A percentile compares a stretch with the other conserved stretches of the same genome.
Conservation (phyloP, 83 land plant species). For the Picea engelmannii region DNA sequence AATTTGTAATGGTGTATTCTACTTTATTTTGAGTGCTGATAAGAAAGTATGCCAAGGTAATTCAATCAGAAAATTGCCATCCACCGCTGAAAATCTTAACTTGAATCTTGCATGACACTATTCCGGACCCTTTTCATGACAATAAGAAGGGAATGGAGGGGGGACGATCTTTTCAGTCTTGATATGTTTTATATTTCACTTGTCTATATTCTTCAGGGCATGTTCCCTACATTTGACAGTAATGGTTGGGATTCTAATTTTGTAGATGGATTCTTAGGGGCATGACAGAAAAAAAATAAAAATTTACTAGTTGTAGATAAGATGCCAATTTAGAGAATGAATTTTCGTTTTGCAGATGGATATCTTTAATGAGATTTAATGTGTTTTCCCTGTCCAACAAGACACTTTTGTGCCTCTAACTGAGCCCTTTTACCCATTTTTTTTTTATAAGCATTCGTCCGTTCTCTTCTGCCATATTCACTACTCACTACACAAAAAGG, state of each 20-base stretch:
- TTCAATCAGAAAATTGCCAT: slow-evolving; percentile 23
- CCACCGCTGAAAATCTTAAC: slow-evolving; percentile 23
- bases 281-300: slow-evolving; percentile 21
- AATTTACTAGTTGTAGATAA: slow-evolving; percentile 28
- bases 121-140: slow-evolving; percentile 26
- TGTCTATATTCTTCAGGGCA: slow-evolving; percentile 19
- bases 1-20: not conserved
- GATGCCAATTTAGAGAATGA: slow-evolving; percentile 21
- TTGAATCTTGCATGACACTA: slow-evolving; percentile 25
- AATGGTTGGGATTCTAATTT: slow-evolving; percentile 31
- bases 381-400: slow-evolving; percentile 20
- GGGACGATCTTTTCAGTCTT: slow-evolving; percentile 25
- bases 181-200: slow-evolving; percentile 40
- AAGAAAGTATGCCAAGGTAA: slow-evolving; percentile 31
- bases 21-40: slow-evolving; percentile 41
- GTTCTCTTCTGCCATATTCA: no score
- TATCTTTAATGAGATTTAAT: slow-evolving; percentile 21
- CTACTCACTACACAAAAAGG: no score
- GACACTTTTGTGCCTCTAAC: slow-evolving; percentile 8
- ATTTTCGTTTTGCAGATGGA: slow-evolving; percentile 30
- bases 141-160: slow-evolving; percentile 14
- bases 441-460: not conserved
- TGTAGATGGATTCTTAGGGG: slow-evolving; percentile 35
- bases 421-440: slow-evolving; percentile 28
- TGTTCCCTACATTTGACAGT: slow-evolving; percentile 28